These are phyloP conservation scores for Colletotrichum sp. DNA, from an alignment of 2,329 filamentous ascomycete genomes.

Conservation along the genomic window DNA sequence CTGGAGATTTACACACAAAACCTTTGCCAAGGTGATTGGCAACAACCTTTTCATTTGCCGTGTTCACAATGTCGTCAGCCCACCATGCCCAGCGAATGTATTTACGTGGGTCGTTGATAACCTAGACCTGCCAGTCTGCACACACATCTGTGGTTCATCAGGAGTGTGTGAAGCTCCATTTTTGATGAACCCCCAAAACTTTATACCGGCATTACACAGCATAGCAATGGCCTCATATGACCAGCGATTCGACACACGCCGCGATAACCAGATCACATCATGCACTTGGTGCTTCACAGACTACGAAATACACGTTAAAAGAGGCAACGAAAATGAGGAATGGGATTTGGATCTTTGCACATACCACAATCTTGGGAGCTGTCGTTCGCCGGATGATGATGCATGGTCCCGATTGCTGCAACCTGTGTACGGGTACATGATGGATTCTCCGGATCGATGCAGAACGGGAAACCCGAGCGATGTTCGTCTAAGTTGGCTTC, in stretches of 20 bases:
- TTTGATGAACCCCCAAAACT: no score
- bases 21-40: background rate
- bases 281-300: background rate
- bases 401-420: background rate
- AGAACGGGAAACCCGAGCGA: background rate
- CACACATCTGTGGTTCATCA: no score
- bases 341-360: background rate
- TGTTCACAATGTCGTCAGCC: background rate
- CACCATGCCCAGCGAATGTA: accelerated
- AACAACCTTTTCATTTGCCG: background rate
- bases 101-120: background rate
- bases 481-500: background rate
- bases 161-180: no score
- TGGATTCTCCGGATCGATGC: accelerated
- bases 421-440: no score
- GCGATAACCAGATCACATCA: background rate
- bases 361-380: background rate
- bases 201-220: background rate
- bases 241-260: background rate
- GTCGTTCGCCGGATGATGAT: background rate
- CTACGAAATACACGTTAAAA: background rate
- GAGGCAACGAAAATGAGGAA: background rate
- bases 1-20: background rate
- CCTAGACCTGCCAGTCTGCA: background rate
- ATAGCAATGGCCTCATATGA: background rate